Percentiles rank a stretch among this genome's conserved stretches.
These are phyloP conservation scores for Candida arabinofermentans DNA, from an alignment of 805 yeast species.

Conservation along the genomic window DNA sequence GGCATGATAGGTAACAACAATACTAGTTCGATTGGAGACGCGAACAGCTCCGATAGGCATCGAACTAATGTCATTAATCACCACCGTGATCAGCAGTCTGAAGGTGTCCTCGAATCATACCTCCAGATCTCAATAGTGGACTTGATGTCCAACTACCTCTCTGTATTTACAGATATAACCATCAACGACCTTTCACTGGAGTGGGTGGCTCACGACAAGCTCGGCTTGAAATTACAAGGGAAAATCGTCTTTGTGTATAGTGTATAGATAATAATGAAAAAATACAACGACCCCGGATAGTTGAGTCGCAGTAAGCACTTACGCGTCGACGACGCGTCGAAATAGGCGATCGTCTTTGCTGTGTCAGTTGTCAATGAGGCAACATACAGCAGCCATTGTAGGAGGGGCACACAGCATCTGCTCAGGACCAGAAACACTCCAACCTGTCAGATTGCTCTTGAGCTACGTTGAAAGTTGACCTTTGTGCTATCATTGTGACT, in stretches of 20 bases:
- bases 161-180: slow-evolving; percentile 16
- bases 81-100: not conserved
- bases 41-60: not conserved
- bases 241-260: slow-evolving; percentile 24
- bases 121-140: slow-evolving; percentile 14
- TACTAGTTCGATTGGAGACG: not conserved
- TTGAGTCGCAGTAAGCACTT: no score
- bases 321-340: no score
- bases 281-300: not conserved
- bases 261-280: not conserved
- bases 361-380: no score
- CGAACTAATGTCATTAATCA: not conserved
- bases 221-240: slow-evolving; percentile 17
- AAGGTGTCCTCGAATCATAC: not conserved
- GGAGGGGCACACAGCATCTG: no score
- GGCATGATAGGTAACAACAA: not conserved
- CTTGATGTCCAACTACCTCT: slow-evolving; percentile 19
- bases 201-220: slow-evolving; percentile 21
- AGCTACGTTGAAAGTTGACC: no score
- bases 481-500: no score
- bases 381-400: no score
- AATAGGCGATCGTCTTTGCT: no score
- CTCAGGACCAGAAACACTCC: no score
- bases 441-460: no score
- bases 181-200: slow-evolving; percentile 16